Evolutionary conservation across 768 basidiomycete genomes (phyloP).

Genomic region (Agaricus sinodeliciosus): DNA sequence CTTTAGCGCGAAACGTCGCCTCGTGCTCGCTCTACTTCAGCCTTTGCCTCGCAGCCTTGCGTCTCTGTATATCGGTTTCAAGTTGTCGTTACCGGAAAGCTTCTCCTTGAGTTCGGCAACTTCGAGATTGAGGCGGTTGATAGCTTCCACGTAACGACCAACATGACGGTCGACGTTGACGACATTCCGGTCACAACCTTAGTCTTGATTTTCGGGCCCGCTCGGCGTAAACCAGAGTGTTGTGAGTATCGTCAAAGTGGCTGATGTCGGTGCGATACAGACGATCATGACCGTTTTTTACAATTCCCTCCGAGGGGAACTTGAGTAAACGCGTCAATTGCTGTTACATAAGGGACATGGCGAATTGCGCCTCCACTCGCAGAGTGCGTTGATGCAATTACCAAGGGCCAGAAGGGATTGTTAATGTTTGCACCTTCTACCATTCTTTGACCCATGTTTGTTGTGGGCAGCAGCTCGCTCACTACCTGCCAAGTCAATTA

Average conservation of each 20-base stretch:
- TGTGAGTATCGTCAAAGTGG: constrained; percentile 99
- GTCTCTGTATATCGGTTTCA: constrained; percentile 57
- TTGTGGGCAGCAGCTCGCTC: constrained; percentile 92
- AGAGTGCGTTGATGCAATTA: constrained; percentile 98
- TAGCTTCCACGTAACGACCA: constrained; percentile 91
- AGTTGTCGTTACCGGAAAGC: constrained; percentile 58
- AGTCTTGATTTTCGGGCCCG: constrained; percentile 96
- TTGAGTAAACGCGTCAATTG: constrained; percentile 94
- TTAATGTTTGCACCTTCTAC: constrained; percentile 99
- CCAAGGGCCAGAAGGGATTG: constrained; percentile 93
- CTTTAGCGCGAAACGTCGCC: constrained; percentile 63
- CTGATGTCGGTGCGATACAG: constrained; percentile 91
- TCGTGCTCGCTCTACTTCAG: constrained; percentile 70
- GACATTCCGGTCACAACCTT: constrained; percentile 95
- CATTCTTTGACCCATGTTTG: constrained; percentile 97
- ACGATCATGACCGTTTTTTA: constrained; percentile 99
- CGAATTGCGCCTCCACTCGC: constrained; percentile 85
- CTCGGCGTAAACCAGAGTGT: constrained; percentile 96
- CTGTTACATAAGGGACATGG: constrained; percentile 96
- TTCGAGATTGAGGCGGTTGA: constrained; percentile 80
- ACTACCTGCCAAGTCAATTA: constrained; percentile 97
- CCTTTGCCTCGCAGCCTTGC: constrained; percentile 65
- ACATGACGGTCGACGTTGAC: constrained; percentile 94
- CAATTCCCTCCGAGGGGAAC: constrained; percentile 98
- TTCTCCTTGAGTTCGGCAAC: constrained; percentile 84